Conservation (phyloP, 164 flowering plant genomes). For the Tetracentron sinense region DNA sequence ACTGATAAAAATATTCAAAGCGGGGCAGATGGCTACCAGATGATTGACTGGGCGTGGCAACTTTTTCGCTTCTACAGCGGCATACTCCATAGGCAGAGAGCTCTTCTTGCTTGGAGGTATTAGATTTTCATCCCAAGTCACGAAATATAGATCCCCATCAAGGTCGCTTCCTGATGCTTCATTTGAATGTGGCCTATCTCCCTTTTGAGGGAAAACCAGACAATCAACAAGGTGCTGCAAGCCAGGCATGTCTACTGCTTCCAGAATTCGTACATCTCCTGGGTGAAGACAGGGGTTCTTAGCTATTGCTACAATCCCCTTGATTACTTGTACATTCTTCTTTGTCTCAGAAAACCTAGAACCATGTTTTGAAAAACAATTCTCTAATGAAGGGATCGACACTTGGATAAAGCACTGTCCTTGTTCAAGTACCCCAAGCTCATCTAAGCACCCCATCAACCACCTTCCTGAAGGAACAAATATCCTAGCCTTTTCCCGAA, state of each 20-base stretch:
- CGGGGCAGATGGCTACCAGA: slow-evolving; percentile 32
- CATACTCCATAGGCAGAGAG: slow-evolving; percentile 76
- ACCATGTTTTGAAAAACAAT: slow-evolving; percentile 74
- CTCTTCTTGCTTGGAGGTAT: slow-evolving; percentile 83
- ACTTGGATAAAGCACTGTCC: slow-evolving; percentile 94
- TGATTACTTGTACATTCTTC: slow-evolving; percentile 47
- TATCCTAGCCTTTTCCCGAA: slow-evolving; percentile 76
- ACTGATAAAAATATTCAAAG: neutral
- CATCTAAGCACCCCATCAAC: slow-evolving; percentile 93
- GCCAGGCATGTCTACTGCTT: slow-evolving; percentile 81
- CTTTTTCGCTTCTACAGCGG: slow-evolving; percentile 44
- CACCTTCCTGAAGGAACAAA: slow-evolving; percentile 84
- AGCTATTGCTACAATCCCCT: slow-evolving; percentile 68
- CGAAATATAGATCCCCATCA: slow-evolving; percentile 93
- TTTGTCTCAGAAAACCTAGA: slow-evolving; percentile 44
- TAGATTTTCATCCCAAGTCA: slow-evolving; percentile 79
- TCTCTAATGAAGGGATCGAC: slow-evolving; percentile 63
- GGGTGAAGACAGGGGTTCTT: slow-evolving; percentile 99
- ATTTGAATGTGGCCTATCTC: slow-evolving; percentile 83
- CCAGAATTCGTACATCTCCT: slow-evolving; percentile 81
- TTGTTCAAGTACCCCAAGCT: slow-evolving; percentile 72
- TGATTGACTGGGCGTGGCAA: slow-evolving; percentile 37
- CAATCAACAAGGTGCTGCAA: slow-evolving; percentile 87
- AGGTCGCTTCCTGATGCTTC: slow-evolving; percentile 99
- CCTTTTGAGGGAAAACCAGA: slow-evolving; percentile 89